phyloP scores from a whole-genome alignment of 2,329 filamentous ascomycete genomes.

The Tolypocladium album region DNA sequence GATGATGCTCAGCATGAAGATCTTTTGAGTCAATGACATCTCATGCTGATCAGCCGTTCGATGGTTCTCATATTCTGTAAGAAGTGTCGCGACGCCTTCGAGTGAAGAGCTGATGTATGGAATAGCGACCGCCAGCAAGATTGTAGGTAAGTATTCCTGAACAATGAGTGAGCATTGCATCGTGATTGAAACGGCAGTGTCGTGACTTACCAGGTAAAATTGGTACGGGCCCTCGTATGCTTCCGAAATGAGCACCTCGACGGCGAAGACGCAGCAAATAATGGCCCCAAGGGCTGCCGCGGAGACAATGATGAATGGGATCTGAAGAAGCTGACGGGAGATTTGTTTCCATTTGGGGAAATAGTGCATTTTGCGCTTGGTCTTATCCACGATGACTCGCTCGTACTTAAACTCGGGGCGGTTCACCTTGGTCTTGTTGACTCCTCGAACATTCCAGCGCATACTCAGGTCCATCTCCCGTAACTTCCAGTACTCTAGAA shows the following conservation, averaged over 20 bases:
- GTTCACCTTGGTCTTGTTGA: constrained; percentile 55
- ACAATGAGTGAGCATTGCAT: neutral
- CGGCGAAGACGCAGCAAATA: constrained; percentile 59
- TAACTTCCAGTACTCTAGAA: constrained; percentile 73
- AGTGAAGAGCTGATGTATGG: constrained; percentile 55
- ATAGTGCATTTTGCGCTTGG: constrained; percentile 48
- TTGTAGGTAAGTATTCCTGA: constrained; percentile 61
- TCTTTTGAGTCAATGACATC: constrained; percentile 60
- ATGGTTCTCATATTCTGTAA: constrained; percentile 68
- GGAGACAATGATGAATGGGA: constrained; percentile 56
- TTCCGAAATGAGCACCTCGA: constrained; percentile 67
- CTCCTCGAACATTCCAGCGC: constrained; percentile 61
- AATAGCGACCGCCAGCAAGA: constrained; percentile 55
- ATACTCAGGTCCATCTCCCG: constrained; percentile 61
- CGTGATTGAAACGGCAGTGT: neutral
- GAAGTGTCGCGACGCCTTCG: constrained; percentile 47
- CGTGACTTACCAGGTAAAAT: constrained; percentile 43
- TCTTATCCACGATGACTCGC: constrained; percentile 48
- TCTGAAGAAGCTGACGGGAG: constrained; percentile 52
- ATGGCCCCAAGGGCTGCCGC: constrained; percentile 50
- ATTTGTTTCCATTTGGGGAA: constrained; percentile 58
- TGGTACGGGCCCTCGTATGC: constrained; percentile 62
- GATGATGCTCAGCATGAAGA: constrained; percentile 71
- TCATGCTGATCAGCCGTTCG: constrained; percentile 60
- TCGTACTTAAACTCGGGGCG: constrained; percentile 56